Base-by-base conservation (phyloP, 2,329 filamentous ascomycete species). In the Fusarium sulawesiense region DNA sequence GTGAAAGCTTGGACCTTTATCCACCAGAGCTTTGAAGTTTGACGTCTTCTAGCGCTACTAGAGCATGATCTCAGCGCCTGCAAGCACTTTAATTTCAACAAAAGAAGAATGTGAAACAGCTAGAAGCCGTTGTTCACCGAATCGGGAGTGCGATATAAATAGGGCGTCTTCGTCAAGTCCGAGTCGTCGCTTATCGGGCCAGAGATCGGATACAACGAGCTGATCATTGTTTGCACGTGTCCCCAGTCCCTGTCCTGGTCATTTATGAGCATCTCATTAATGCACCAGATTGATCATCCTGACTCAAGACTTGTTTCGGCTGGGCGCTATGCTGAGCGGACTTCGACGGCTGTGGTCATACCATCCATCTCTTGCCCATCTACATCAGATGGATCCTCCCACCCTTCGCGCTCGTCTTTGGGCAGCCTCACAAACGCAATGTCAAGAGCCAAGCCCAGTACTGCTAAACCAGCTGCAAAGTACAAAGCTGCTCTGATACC, bases 341-440 rank as follows among this genome's bases (percentile, higher is more conserved):
- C 40, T 5, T 66, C 62, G 4, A 66, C 7, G 7, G 55, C 63
- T 1, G 63, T 66, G 4, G 55, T 66, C 56, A 56, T 47, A 2
- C 55, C 62, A 18, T 45, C 34, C 2, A 55, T 23, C 12, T 49
- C 56, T 27, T 41, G 62, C 4, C 34, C 55, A 20, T 53, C 44
- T 16, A 27, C 32, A 4, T 50, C 48, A 6, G 62, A 42, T 3
- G 48, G 11, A 9, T 61, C 62, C 20, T 66, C 56, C 63, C 63
- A 66, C 6, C 63, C 63, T 9, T 66, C 63, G 3, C 63, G 63
- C 12, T 66, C 48, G 16, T 66, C 63, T 14, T 66, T 66, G 3
- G 63, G 63, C 12, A 66, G 5, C 14, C 63, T 61, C 21, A 66
- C 63, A 27, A 66, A 66, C 3, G 41, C 4, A 13, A 66, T 7